These are phyloP conservation scores for Claviceps spartinae DNA, from an alignment of 2,329 filamentous ascomycete genomes.

Conservation along the genomic window DNA sequence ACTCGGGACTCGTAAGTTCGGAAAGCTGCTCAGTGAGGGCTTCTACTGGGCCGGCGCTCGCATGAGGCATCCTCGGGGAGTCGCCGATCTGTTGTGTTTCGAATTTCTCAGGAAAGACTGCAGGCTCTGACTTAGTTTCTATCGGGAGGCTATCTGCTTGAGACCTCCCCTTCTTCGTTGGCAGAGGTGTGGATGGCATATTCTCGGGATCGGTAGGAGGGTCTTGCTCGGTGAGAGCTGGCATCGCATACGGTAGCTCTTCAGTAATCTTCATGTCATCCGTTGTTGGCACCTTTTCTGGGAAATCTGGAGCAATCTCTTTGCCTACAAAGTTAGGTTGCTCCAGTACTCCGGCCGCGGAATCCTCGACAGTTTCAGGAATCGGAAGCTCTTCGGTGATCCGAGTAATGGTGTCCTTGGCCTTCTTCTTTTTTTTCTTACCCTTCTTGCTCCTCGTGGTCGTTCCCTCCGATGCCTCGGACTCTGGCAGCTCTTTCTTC, in stretches of 20 bases:
- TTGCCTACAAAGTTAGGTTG: neutral
- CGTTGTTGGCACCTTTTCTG: neutral
- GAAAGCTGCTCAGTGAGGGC: neutral
- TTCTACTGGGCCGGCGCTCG: neutral
- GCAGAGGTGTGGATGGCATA: neutral
- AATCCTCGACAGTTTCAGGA: neutral
- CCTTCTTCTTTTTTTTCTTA: conserved; percentile 9
- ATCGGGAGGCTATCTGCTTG: conserved; percentile 3
- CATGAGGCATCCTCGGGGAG: no score
- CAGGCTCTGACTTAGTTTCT: neutral
- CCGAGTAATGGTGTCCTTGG: neutral
- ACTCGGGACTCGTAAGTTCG: neutral
- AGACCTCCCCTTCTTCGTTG: conserved; percentile 11
- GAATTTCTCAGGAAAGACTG: neutral
- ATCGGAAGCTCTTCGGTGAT: neutral
- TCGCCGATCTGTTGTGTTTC: neutral
- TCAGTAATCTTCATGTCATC: neutral
- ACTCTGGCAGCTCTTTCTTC: neutral
- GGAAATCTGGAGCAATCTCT: neutral
- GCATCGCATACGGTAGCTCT: neutral
- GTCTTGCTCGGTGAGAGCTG: neutral
- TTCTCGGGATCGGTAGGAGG: conserved; percentile 3
- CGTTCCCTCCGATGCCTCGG: neutral
- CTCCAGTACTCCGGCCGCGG: neutral
- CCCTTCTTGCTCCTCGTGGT: conserved; percentile 11